phyloP scores from a whole-genome alignment of 108 stramenopile species.

The Epithemia pelagica region DNA sequence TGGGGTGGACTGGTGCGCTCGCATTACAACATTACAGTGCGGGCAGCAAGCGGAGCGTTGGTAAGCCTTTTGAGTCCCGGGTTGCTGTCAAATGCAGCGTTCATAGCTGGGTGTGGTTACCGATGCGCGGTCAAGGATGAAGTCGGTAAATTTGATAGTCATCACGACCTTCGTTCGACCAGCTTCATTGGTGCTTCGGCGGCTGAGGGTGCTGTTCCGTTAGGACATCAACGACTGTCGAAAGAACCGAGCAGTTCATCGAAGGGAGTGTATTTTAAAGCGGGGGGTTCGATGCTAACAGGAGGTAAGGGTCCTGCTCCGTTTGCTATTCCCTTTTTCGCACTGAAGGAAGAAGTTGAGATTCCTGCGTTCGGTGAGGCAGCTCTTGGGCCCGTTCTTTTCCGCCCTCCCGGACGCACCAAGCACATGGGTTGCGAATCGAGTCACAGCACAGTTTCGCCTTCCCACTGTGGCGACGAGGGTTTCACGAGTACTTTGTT shows the following conservation, averaged over 20 bases:
- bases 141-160: neutral
- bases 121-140: slow-evolving; percentile 55
- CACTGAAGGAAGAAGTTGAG: slow-evolving; percentile 50
- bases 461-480: slow-evolving; percentile 18
- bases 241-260: slow-evolving; percentile 19
- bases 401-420: slow-evolving; percentile 60
- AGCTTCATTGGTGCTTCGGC: slow-evolving; percentile 71
- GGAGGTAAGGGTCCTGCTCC: slow-evolving; percentile 36
- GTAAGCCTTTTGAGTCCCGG: slow-evolving; percentile 60
- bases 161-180: neutral
- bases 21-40: slow-evolving; percentile 65
- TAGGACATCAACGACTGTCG: slow-evolving; percentile 28
- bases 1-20: slow-evolving; percentile 59
- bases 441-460: neutral
- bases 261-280: slow-evolving; percentile 1
- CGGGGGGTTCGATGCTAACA: slow-evolving; percentile 20
- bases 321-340: slow-evolving; percentile 53
- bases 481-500: slow-evolving; percentile 48
- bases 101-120: slow-evolving; percentile 58
- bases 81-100: slow-evolving; percentile 50
- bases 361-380: slow-evolving; percentile 65
- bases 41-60: slow-evolving; percentile 49
- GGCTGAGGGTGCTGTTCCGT: slow-evolving; percentile 37
- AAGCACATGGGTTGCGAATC: slow-evolving; percentile 26
- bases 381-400: slow-evolving; percentile 66